Evolutionary conservation across 108 stramenopile genomes (phyloP).

Genomic region (Cyclotella choctawhatcheeana): DNA sequence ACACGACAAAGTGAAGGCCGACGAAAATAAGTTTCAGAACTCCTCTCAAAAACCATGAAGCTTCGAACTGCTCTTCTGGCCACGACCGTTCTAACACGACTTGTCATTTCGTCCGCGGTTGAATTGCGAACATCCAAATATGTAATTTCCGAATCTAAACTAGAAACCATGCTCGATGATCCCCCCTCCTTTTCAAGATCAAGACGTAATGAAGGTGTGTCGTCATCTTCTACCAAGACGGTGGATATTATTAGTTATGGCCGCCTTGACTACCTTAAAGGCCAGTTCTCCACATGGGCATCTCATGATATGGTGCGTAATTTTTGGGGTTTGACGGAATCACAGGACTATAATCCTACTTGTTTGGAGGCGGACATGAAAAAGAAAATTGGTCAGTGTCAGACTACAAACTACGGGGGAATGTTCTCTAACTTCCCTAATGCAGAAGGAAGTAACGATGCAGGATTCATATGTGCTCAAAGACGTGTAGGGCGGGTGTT

Average conservation of each 20-base stretch:
- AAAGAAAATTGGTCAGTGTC: constrained; percentile 1
- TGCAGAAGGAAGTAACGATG: constrained; percentile 4
- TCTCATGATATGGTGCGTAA: not conserved
- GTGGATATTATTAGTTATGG: constrained; percentile 19
- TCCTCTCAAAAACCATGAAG: no score
- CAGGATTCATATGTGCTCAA: constrained; percentile 45
- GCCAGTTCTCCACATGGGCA: constrained; percentile 35
- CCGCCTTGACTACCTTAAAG: constrained; percentile 20
- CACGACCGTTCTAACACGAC: no score
- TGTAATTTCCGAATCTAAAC: not conserved
- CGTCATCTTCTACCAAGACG: no score
- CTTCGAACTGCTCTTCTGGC: no score
- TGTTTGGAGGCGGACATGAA: no score
- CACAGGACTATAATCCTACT: constrained; percentile 5
- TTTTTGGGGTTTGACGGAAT: constrained; percentile 25
- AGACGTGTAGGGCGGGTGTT: constrained; percentile 23
- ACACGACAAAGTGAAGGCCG: no score
- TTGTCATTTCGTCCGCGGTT: no score
- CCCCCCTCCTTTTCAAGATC: not conserved
- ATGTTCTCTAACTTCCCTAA: not conserved
- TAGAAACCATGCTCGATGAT: not conserved
- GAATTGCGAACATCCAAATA: not conserved
- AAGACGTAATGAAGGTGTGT: no score
- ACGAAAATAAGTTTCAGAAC: no score
- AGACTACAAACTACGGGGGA: not conserved